Base-by-base conservation (phyloP, 345 rosid genomes). In the Boechera retrofracta region DNA sequence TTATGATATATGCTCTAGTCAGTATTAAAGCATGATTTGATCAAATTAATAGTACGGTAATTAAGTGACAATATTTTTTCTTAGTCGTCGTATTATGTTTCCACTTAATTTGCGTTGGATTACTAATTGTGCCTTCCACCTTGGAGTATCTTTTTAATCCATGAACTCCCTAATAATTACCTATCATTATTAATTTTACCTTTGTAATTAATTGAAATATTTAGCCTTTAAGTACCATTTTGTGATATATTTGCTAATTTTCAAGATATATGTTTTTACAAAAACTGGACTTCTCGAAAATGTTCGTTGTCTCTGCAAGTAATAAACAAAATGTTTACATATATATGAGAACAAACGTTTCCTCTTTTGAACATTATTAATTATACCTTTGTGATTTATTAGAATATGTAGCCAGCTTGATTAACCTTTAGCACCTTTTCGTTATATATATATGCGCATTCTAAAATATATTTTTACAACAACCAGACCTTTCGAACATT, bases 41-140 rank as follows among this genome's bases (percentile, higher is more conserved):
- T 77, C 54, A 36, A 49, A 63, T 36, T 15, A 18, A 47, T 48
- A 65, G 60, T 47, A 31, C 29, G 47, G 47, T 39, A 58, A 71
- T 26, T 64, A 56, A 70, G 57, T 64, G 59, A 31, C 7, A 0
- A 53, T 6, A 64, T 63, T 38, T 31, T 39, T 36, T 47, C 5
- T 61, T 53, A 52, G 26, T 63, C 58, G 26, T 70, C 58, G 26
- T 70, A 31, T 21, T 42, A 44, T 55, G 47, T 53, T 7, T 11
- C 72, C 67, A 53, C 77, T 75, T 66, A 47, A n/a, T 69, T 63
- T 62, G 51, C 18, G 21, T 54, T 10, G 58, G 41, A 47, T 55
- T 63, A 28, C 64, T 55, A 64, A 71, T 64, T 71, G 67, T 64
- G 80, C 60, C 72, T 71, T 71, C 81, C 81, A 77, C 81, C 59